Evolutionary conservation across 2,329 filamentous ascomycete genomes (phyloP), one percentile per base, ranked within the genome.

Genomic region (Ceratocystis papillata): DNA sequence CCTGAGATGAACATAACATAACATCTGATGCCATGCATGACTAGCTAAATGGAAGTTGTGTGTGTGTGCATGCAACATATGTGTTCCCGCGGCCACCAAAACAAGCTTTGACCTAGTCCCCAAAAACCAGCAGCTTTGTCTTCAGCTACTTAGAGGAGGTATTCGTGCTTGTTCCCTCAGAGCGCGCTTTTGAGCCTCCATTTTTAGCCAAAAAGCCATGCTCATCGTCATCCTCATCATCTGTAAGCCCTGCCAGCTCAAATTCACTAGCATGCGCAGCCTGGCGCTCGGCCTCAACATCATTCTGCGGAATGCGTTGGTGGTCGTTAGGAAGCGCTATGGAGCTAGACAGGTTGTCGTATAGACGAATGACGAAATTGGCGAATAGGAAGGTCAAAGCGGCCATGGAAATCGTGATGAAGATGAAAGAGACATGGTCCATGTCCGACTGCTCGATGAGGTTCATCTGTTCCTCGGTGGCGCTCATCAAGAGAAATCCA

Each of bases 401-500:
- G 28, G 93, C 87, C 63, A 96, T 80, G 71, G 90, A 96, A 80
- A 88, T 97, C 8, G 96, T 79, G 64, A 97, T 92, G 30, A 99
- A 81, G 50, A 97, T 85, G 75, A 97, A 99, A 4, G 92, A 87
- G 53, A 97, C 89, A 72, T 95, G 90, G 30, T 91, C 91, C 72
- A 97, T 86, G 67, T 86, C 81, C 0, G 89, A 87, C 48, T 83
- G 79, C 50, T 84, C 81, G 4, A 97, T 79, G 1, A 96, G 79
- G 25, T 80, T 73, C 89, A 97, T 96, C 76, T 97, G 94, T 77
- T 99, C 92, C 74, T 97, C 94, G 0, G 91, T 97, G 17, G 94
- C 93, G 41, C 90, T 89, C 91, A 97, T 96, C 78, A 99, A 99
- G 50, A 99, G 81, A 77, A 97, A 96, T 1, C 94, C 94, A 2